phyloP scores from a whole-genome alignment of 495 filamentous ascomycete genomes.

The Emericellopsis terricola region DNA sequence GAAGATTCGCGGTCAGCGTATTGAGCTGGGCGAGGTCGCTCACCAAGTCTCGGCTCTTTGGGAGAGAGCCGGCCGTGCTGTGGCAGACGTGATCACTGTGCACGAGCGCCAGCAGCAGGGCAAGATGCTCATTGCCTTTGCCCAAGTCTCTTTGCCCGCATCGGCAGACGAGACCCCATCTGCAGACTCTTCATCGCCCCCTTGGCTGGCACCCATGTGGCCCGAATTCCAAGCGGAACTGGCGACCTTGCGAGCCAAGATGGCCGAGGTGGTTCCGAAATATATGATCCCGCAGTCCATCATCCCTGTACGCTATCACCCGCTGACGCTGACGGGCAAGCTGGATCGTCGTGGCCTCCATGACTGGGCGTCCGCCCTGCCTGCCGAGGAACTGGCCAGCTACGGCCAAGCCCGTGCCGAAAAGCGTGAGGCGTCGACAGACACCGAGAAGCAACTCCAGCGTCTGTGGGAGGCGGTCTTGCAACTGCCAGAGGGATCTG shows the following conservation, averaged over 20 bases:
- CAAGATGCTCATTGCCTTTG: background rate
- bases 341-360: background rate
- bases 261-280: too few relatives aligned
- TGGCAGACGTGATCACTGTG: too few relatives aligned
- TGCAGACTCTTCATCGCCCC: too few relatives aligned
- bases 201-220: too few relatives aligned
- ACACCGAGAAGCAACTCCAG: slow-evolving; percentile 17
- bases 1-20: slow-evolving; percentile 1
- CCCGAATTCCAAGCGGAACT: too few relatives aligned
- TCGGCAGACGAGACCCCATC: too few relatives aligned
- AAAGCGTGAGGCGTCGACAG: background rate
- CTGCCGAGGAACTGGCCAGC: background rate
- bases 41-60: too few relatives aligned
- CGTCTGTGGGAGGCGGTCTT: slow-evolving; percentile 16
- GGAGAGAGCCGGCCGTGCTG: too few relatives aligned
- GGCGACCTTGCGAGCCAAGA: too few relatives aligned
- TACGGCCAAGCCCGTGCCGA: too few relatives aligned
- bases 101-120: background rate
- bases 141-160: too few relatives aligned
- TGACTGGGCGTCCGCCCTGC: background rate
- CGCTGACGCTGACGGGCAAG: background rate
- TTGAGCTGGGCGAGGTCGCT: slow-evolving; percentile 1
- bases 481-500: slow-evolving; percentile 14
- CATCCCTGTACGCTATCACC: background rate
- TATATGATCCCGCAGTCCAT: background rate